Conservation (phyloP, 1,284 basidiomycete genomes). For the Ustilago crameri region DNA sequence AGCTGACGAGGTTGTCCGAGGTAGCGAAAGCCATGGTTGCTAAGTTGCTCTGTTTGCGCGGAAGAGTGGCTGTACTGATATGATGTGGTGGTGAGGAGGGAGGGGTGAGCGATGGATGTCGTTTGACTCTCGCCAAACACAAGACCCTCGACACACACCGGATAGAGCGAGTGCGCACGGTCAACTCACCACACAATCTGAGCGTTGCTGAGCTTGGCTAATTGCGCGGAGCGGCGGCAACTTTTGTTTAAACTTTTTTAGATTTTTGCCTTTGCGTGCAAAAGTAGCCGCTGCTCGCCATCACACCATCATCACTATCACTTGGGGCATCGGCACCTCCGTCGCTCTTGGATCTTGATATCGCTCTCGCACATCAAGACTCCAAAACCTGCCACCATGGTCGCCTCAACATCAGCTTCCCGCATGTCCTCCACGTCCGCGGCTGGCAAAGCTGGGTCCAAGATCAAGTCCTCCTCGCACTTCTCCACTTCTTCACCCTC, state of each 20-base stretch:
- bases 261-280: neutral
- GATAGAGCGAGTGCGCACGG: neutral
- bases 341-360: neutral
- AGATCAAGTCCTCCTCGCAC: slow-evolving; percentile 10
- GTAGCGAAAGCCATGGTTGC: slow-evolving; percentile 21
- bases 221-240: slow-evolving; percentile 6
- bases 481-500: slow-evolving; percentile 8
- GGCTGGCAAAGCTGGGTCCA: slow-evolving; percentile 1
- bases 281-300: slow-evolving; percentile 15
- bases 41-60: neutral
- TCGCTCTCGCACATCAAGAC: neutral
- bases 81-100: slow-evolving; percentile 6
- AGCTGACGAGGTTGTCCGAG: slow-evolving; percentile 29
- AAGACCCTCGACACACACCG: no score
- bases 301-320: neutral
- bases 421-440: neutral
- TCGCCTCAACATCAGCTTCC: slow-evolving; percentile 2
- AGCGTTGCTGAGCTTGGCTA: neutral
- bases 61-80: neutral
- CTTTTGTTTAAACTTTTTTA: slow-evolving; percentile 7
- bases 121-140: no score
- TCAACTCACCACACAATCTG: neutral
- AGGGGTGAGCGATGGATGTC: neutral
- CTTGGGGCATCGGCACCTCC: neutral
- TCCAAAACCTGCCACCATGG: slow-evolving; percentile 1